Conservation (phyloP, 176 grass and related monocot genomes). For the Avena sativa region DNA sequence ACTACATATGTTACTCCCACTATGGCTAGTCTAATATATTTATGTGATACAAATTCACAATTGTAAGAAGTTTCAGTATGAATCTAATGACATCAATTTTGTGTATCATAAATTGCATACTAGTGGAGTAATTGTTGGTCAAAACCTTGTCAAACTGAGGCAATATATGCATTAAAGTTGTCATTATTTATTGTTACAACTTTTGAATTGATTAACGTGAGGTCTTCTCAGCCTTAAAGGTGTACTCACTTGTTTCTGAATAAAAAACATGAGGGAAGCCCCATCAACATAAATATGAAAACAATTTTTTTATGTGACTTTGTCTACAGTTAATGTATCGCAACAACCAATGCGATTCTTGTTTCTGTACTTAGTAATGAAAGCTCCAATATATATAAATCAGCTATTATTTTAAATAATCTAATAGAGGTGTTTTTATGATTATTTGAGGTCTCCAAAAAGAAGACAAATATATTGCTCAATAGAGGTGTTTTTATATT, state of each 20-base stretch:
- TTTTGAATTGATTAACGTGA: neutral
- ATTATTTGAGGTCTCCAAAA: neutral
- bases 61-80: neutral
- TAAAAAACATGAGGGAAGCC: neutral
- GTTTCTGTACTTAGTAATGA: constrained; percentile 3
- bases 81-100: neutral
- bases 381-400: neutral
- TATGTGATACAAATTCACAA: constrained; percentile 1
- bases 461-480: neutral
- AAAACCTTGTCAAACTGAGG: neutral
- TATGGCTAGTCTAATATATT: neutral
- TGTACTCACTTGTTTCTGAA: neutral
- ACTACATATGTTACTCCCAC: too few relatives aligned
- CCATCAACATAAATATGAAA: too few relatives aligned
- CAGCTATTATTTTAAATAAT: too few relatives aligned
- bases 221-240: too few relatives aligned
- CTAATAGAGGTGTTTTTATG: neutral
- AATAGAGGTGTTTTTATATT: neutral
- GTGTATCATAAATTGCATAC: neutral
- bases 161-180: neutral
- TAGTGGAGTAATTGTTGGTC: neutral
- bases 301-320: neutral
- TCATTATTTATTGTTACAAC: neutral
- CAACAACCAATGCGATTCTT: constrained; percentile 1
- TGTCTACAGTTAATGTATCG: neutral